A percentile compares a stretch with the other conserved stretches of the same genome.
Evolutionary conservation across 495 filamentous ascomycete genomes (phyloP).

Genomic region (Neurospora sp.): DNA sequence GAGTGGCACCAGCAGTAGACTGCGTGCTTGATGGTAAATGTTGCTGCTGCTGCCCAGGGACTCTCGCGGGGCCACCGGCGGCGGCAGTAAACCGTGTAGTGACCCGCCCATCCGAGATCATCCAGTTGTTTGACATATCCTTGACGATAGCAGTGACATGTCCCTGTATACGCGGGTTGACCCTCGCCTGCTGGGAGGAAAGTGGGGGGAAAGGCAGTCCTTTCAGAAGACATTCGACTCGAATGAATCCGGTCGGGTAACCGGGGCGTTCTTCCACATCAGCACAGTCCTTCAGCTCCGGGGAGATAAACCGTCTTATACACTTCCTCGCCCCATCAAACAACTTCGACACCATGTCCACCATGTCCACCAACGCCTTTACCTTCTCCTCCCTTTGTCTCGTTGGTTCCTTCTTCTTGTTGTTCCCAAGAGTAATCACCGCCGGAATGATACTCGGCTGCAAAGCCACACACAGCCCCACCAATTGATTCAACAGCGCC

Average conservation of each 20-base stretch:
- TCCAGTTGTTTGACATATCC: conserved; percentile 32
- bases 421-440: not conserved
- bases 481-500: not conserved
- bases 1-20: conserved; percentile 1
- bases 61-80: not conserved
- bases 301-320: not conserved
- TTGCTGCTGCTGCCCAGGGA: not conserved
- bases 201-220: not conserved
- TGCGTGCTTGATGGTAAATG: conserved; percentile 11
- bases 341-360: not conserved
- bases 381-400: not conserved
- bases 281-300: not conserved
- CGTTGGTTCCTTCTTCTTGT: not conserved
- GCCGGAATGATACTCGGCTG: not conserved
- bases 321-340: not conserved
- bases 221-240: not conserved
- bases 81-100: conserved; percentile 2
- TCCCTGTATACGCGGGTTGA: conserved; percentile 12
- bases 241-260: not conserved
- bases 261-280: not conserved
- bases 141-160: conserved; percentile 25
- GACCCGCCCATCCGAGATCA: conserved; percentile 17
- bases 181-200: not conserved
- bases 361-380: not conserved
- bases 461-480: not conserved